Evolutionary conservation across 305 asterid genomes (phyloP), one percentile per base, ranked within the genome.

Genomic region (Fraxinus greggii): DNA sequence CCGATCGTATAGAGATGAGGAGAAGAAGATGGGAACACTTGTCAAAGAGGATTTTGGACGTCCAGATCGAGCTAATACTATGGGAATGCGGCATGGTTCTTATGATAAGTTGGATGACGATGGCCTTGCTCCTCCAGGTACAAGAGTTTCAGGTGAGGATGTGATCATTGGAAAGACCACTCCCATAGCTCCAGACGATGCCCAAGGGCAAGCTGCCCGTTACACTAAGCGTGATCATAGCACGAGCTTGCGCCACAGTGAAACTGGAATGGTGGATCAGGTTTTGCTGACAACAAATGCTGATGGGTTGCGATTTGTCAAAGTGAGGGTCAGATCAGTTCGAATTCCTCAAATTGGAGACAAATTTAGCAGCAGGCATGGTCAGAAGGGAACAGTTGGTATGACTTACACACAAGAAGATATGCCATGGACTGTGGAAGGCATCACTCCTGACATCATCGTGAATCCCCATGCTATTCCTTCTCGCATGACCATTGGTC

Each of bases 61-160:
- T 40, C 99, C 99, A 0, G 98, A 97, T 85, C 85, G 99, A 84
- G 79, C 91, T 24, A 90, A 90, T 85, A 94, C 98, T 36, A 93
- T 97, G 99, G 99, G 99, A 63, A 97, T 97, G 99, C 93, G 98
- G 2, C 98, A 97, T 51, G 99, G 99, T n/a, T 97, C 98, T 77
- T 97, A 94, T 74, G 99, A 97, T 82, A 94, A 97, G 81, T 87
- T 97, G 86, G 98, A 94, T 45, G 99, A 94, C 63, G 99, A 97
- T 72, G 99, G 99, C 32, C 95, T 97, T 72, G 98, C 99, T 31
- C 98, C 98, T 40, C 98, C 99, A 15, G 99, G 98, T 79, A 97
- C 98, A n/a, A 88, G 97, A 80, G 97, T 92, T 80, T 90, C 98
- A 0, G 98, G 99, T 12, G 99, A 97, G 87, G 99, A 97, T 79